Conservation (phyloP, 768 basidiomycete genomes). For the Auricularia heimuer region DNA sequence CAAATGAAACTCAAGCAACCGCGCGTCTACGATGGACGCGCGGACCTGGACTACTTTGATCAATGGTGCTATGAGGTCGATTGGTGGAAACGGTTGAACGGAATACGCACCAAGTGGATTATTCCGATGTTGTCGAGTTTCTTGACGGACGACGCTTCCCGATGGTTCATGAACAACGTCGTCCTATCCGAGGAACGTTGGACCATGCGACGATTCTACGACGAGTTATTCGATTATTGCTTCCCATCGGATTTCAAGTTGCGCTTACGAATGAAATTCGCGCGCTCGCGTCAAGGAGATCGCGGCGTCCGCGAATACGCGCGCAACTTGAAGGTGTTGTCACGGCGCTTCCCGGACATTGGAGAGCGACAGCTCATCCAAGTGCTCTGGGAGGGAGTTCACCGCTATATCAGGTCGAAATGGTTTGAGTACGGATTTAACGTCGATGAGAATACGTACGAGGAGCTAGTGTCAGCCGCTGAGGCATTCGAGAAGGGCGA, state of each 20-base stretch:
- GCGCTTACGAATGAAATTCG: conserved; percentile 19
- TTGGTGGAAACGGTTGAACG: too few relatives aligned
- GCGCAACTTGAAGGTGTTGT: conserved; percentile 25
- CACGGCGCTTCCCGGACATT: too few relatives aligned
- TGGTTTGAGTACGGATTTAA: conserved; percentile 24
- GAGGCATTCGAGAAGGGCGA: conserved; percentile 24
- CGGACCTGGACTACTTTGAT: too few relatives aligned
- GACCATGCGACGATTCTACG: conserved; percentile 22
- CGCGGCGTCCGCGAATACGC: conserved; percentile 23
- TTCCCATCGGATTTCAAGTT: conserved; percentile 24
- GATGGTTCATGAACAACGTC: too few relatives aligned
- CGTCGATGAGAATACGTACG: conserved; percentile 16
- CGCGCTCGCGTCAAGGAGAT: conserved; percentile 15
- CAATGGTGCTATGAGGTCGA: too few relatives aligned
- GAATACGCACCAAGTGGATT: too few relatives aligned
- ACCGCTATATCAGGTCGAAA: conserved; percentile 16
- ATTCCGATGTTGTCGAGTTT: too few relatives aligned
- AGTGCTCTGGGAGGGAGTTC: conserved; percentile 27
- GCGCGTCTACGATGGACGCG: too few relatives aligned
- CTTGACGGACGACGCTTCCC: too few relatives aligned
- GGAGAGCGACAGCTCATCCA: conserved; percentile 21
- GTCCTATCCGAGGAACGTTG: conserved; percentile 18
- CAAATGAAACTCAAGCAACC: too few relatives aligned
- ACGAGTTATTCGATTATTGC: conserved; percentile 26
- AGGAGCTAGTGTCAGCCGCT: conserved; percentile 20